Conservation (phyloP, 495 filamentous ascomycete species). For the Penicillium turbatum region DNA sequence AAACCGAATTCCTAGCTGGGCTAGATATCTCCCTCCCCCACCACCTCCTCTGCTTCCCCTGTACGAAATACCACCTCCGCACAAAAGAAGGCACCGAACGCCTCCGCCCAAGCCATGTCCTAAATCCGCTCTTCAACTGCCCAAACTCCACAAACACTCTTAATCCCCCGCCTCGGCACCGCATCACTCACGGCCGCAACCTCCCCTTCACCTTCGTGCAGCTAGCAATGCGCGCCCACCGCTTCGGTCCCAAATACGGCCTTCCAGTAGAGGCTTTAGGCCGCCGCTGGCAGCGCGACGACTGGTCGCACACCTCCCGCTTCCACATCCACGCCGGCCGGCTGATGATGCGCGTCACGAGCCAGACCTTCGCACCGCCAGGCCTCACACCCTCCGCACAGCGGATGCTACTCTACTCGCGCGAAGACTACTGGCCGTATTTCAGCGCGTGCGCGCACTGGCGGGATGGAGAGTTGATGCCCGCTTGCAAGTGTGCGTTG, state of each 20-base stretch:
- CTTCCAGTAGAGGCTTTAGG: slow-evolving; percentile 37
- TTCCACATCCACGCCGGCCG: slow-evolving; percentile 48
- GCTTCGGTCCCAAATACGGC: slow-evolving; percentile 42
- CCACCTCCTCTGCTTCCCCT: slow-evolving; percentile 57
- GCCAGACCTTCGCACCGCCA: slow-evolving; percentile 40
- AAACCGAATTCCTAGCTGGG: slow-evolving; percentile 41
- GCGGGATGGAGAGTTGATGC: slow-evolving; percentile 55
- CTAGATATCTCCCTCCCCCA: slow-evolving; percentile 45
- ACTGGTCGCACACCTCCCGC: slow-evolving; percentile 48
- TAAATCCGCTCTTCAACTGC: slow-evolving; percentile 53
- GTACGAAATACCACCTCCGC: slow-evolving; percentile 47
- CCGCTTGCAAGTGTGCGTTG: slow-evolving; percentile 55
- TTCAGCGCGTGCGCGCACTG: slow-evolving; percentile 58
- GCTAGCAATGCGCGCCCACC: slow-evolving; percentile 41
- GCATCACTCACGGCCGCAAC: slow-evolving; percentile 48
- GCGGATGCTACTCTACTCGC: slow-evolving; percentile 51
- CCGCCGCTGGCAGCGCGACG: slow-evolving; percentile 47
- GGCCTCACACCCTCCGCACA: slow-evolving; percentile 40
- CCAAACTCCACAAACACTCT: slow-evolving; percentile 40
- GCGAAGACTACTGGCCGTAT: slow-evolving; percentile 56
- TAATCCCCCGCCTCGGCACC: slow-evolving; percentile 41
- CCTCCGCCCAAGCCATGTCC: slow-evolving; percentile 41
- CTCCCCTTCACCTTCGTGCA: slow-evolving; percentile 54
- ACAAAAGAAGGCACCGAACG: slow-evolving; percentile 46
- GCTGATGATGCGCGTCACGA: slow-evolving; percentile 51